Base-by-base conservation (phyloP, 1,139 yeast species). In the Candida gigantensis region DNA sequence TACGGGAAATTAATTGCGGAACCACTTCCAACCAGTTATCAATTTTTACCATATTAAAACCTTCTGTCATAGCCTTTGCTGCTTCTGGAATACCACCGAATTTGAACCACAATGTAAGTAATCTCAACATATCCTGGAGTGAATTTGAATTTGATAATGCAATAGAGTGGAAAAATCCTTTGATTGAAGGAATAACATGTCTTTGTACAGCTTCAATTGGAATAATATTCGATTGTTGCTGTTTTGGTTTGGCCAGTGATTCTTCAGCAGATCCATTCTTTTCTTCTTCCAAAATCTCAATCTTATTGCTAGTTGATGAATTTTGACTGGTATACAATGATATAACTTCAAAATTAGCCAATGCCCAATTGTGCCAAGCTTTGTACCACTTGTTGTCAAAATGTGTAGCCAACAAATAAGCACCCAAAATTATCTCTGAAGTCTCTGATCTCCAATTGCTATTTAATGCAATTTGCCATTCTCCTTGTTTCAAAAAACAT, bases 331-430 rank as follows among this genome's bases (percentile, higher is more conserved):
- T 74, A 48, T 70, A 70, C 35, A 84, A 71, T 0, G 96, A 84
- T 19, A 92, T 86, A 1, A 90, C 97, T 55, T 90, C 97, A 57
- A 89, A 94, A 58, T 94, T 94, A 0, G 98, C 97, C 52, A 94
- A 68, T 0, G 98, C 98, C 99, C 99, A 94, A 55, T 89, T 90
- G 55, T 94, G 99, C 98, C 98, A 94, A 15, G 98, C 98, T 53
- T 94, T 92, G 56, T 94, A 94, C 97, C 98, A 94, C 29, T 78
- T 77, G 32, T 77, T 74, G 56, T 92, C 97, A 58, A 92, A 92
- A 57, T 90, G 96, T 0, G 98, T 92, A 0, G 98, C 97, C 47
- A 92, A 71, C 41, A 90, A 68, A 57, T 88, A 94, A 0, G 97
- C 90, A 9, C 97, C 96, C 44, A 94, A 68, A 45, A 94, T 88